Evolutionary conservation across 331 rosid species (phyloP), one percentile per base, ranked within the genome.

Genomic region (Acacia pycnantha): DNA sequence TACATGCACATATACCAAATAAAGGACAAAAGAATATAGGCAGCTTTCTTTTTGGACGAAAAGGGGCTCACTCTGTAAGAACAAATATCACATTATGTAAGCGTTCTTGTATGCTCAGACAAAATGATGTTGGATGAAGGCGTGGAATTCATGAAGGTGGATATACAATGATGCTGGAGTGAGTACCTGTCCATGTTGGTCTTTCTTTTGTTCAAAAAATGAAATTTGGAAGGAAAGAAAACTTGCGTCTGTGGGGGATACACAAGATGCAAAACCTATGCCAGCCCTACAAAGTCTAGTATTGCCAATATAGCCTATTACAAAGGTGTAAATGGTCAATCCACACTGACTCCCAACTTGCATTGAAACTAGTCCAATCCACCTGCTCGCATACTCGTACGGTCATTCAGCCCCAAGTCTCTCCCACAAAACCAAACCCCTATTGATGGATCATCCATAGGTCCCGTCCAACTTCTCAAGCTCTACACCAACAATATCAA

Each of bases 261-360:
- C 88, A 87, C n/a, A 46, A 75, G 79, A 69, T 84, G 80, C 78
- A 84, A 50, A 75, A 84, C 84, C 85, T 80, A 77, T 46, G 75
- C 76, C 74, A 53, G 62, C 79, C 53, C 84, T 84, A 82, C 81
- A 76, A 62, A 81, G 35, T 74, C 35, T 84, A 84, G 86, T 74
- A 84, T 74, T 78, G 77, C 87, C 78, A 70, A 85, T 11, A 67
- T 35, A 44, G 8, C 51, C 74, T 11, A 22, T 22, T 71, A 86
- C 68, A 73, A 76, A 8, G 64, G 77, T 18, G 82, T 66, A 56
- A 79, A 76, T 22, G 50, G 72, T 73, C 62, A 66, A 78, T 24
- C 40, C 27, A 81, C 9, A 78, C n/a, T 70, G 80, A 78, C 79
- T 69, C 77, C 82, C 68, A 74, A 66, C 78, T 65, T 47, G 40